Conservation (phyloP, 257 asterid species). For the Solanum virginianum region DNA sequence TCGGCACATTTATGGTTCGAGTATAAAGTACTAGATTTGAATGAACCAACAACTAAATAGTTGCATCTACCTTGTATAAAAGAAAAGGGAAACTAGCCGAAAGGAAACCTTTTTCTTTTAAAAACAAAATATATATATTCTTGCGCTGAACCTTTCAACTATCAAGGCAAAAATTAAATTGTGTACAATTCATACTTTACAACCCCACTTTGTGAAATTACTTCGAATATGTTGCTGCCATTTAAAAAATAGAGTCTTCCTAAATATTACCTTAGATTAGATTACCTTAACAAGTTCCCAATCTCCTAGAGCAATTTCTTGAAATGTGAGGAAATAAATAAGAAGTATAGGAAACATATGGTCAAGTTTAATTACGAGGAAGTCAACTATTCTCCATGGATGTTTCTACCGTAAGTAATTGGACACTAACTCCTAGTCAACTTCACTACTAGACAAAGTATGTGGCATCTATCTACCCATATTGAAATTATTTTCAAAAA, state of each 20-base stretch:
- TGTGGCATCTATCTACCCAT: constrained; percentile 5
- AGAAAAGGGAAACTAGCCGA: neutral
- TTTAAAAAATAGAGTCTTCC: neutral
- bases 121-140: neutral
- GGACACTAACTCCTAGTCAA: constrained; percentile 19
- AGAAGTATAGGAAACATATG: neutral
- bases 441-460: constrained; percentile 13
- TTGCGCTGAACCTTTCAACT: neutral
- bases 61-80: neutral
- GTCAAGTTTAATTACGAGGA: neutral
- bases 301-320: neutral
- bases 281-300: neutral
- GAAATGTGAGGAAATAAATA: neutral
- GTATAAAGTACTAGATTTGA: neutral
- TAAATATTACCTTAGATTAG: neutral
- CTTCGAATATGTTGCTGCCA: too few relatives aligned
- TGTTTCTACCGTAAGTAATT: constrained; percentile 24
- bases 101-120: neutral
- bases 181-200: neutral
- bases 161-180: too few relatives aligned
- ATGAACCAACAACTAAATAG: neutral
- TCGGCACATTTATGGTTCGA: neutral
- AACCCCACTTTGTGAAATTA: neutral
- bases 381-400: neutral
- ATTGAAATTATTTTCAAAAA: neutral